Conservation (phyloP, 169 alveolate genomes). For the Plasmodium adleri region DNA sequence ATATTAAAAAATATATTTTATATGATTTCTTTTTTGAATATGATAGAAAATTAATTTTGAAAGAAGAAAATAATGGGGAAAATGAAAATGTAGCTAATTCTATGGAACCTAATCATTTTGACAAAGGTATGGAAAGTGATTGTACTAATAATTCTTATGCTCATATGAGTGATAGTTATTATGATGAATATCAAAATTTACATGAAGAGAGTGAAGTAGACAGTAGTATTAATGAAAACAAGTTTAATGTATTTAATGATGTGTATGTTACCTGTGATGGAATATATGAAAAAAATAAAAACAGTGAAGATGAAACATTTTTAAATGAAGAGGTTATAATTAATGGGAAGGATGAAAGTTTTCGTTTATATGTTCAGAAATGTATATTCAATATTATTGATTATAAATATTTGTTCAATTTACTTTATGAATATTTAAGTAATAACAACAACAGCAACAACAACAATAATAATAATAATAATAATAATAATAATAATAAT, state of each 20-base stretch:
- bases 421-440: conserved; percentile 51
- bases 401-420: conserved; percentile 51
- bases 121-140: conserved; percentile 21
- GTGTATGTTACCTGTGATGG: conserved; percentile 41
- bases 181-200: conserved; percentile 31
- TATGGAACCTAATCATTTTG: not conserved
- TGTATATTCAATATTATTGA: conserved; percentile 52
- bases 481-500: conserved; percentile 32
- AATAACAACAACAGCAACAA: conserved; percentile 13
- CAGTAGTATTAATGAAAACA: conserved; percentile 55
- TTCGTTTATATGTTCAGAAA: conserved; percentile 67
- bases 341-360: conserved; percentile 61
- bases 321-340: conserved; percentile 34
- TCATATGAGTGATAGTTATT: conserved; percentile 48
- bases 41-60: conserved; percentile 30
- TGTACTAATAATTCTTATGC: conserved; percentile 53
- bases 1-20: conserved; percentile 51
- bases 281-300: conserved; percentile 35
- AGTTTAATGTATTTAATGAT: conserved; percentile 4
- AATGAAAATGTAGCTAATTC: not conserved
- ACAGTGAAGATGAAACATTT: conserved; percentile 11
- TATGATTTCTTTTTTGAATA: conserved; percentile 67
- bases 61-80: not conserved
- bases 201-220: conserved; percentile 59
- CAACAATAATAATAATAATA: conserved; percentile 20